These are phyloP conservation scores for Scorias spongiosa DNA, from an alignment of 2,329 filamentous ascomycete genomes.

Conservation along the genomic window DNA sequence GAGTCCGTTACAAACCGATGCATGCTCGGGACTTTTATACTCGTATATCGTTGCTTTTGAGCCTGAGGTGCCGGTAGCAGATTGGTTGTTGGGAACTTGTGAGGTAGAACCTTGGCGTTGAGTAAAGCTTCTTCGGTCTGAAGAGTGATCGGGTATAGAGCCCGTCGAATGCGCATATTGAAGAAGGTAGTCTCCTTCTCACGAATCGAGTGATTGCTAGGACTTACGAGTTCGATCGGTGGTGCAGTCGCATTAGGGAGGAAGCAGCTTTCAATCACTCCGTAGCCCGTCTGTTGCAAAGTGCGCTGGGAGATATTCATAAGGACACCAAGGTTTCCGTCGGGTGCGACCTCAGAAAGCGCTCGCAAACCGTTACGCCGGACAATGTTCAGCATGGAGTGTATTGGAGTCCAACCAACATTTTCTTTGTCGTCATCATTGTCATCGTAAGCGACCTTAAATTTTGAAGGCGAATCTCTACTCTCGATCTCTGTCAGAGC, in stretches of 20 bases:
- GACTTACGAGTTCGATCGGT: constrained; percentile 66
- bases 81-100: constrained; percentile 45
- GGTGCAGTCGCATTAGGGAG: constrained; percentile 69
- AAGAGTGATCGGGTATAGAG: constrained; percentile 51
- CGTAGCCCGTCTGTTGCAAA: constrained; percentile 56
- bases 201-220: constrained; percentile 43
- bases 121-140: constrained; percentile 59
- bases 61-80: constrained; percentile 67
- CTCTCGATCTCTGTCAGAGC: constrained; percentile 39
- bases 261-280: constrained; percentile 66
- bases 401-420: constrained; percentile 46
- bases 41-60: constrained; percentile 70
- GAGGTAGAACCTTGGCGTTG: constrained; percentile 52
- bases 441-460: constrained; percentile 52
- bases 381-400: constrained; percentile 69
- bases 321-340: constrained; percentile 59
- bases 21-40: constrained; percentile 92
- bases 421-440: constrained; percentile 42
- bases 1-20: constrained; percentile 93
- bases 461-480: constrained; percentile 43
- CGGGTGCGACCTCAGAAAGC: constrained; percentile 51
- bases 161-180: constrained; percentile 59
- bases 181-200: constrained; percentile 67
- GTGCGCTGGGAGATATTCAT: constrained; percentile 59
- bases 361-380: constrained; percentile 52